phyloP scores from a whole-genome alignment of 345 rosid genomes.

The Salix dunnii region DNA sequence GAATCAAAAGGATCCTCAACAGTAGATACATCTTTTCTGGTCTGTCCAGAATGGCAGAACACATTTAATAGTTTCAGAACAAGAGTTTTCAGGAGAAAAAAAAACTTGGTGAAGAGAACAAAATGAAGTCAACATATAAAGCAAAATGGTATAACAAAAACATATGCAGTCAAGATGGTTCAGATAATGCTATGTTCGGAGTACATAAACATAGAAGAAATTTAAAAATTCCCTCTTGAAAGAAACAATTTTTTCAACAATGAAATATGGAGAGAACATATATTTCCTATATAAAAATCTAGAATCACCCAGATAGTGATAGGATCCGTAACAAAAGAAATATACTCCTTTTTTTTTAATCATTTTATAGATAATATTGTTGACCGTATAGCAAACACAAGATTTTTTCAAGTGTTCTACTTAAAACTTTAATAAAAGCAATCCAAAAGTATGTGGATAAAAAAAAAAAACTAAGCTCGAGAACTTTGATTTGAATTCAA shows the following conservation, averaged over 20 bases:
- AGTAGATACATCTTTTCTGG: slow-evolving; percentile 75
- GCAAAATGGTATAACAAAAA: not conserved
- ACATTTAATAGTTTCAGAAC: slow-evolving; percentile 1
- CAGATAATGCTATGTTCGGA: not conserved
- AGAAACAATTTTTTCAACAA: not conserved
- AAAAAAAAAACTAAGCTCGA: not conserved
- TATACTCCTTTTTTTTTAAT: not conserved
- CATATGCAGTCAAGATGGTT: not conserved
- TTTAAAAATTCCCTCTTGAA: not conserved
- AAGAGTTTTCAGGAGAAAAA: not conserved
- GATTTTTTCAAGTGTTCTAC: not conserved
- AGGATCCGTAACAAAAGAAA: not conserved
- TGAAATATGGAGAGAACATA: not conserved
- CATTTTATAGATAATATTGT: not conserved
- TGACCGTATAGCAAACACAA: not conserved
- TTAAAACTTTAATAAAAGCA: not conserved
- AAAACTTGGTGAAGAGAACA: not conserved
- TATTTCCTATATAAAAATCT: not conserved
- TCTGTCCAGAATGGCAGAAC: slow-evolving; percentile 36
- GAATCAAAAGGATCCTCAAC: slow-evolving; percentile 96
- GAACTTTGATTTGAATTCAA: slow-evolving; percentile 15
- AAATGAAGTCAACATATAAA: not conserved
- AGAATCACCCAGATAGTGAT: not conserved
- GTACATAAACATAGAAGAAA: not conserved
- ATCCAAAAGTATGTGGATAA: not conserved